These are phyloP conservation scores for Phanerochaete carnosa DNA, from an alignment of 768 basidiomycete genomes.

Conservation along the genomic window DNA sequence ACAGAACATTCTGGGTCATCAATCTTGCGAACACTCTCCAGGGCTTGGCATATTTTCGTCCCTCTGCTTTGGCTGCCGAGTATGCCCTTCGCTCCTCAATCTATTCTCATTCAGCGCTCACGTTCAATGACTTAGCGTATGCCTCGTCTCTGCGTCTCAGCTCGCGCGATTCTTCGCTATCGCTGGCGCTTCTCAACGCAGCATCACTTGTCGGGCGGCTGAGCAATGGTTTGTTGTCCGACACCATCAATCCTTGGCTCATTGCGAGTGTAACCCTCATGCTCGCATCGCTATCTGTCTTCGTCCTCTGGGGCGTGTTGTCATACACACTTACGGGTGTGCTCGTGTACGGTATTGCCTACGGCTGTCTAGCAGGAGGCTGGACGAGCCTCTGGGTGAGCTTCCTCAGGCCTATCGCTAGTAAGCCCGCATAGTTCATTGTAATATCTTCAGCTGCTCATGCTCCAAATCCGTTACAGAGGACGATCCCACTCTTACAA, in stretches of 20 bases:
- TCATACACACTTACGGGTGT: slow-evolving; percentile 24
- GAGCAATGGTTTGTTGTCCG: slow-evolving; percentile 17
- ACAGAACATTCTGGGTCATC: slow-evolving; percentile 22
- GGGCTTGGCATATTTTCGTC: slow-evolving; percentile 24
- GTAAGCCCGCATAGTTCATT: slow-evolving; percentile 9
- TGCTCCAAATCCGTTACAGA: slow-evolving; percentile 6
- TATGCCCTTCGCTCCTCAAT: slow-evolving; percentile 2
- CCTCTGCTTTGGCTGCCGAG: slow-evolving; percentile 25
- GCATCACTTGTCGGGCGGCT: slow-evolving; percentile 19
- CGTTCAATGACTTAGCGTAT: slow-evolving; percentile 17
- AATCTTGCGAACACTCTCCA: slow-evolving; percentile 21
- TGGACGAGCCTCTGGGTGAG: slow-evolving; percentile 30
- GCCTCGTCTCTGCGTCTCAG: slow-evolving; percentile 15
- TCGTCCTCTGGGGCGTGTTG: slow-evolving; percentile 30
- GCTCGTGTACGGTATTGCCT: slow-evolving; percentile 24
- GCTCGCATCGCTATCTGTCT: slow-evolving; percentile 22
- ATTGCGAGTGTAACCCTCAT: slow-evolving; percentile 17
- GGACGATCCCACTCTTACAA: slow-evolving; percentile 20
- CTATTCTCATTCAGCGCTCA: background rate
- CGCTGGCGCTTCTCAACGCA: slow-evolving; percentile 22
- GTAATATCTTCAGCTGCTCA: background rate
- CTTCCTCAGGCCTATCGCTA: slow-evolving; percentile 22
- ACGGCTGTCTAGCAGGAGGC: slow-evolving; percentile 29
- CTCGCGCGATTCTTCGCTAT: slow-evolving; percentile 13
- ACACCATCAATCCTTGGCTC: slow-evolving; percentile 18